A percentile compares a stretch with the other conserved stretches of the same genome.
Evolutionary conservation across 2,329 filamentous ascomycete genomes (phyloP).

Genomic region (Colletotrichum cordylinicola): DNA sequence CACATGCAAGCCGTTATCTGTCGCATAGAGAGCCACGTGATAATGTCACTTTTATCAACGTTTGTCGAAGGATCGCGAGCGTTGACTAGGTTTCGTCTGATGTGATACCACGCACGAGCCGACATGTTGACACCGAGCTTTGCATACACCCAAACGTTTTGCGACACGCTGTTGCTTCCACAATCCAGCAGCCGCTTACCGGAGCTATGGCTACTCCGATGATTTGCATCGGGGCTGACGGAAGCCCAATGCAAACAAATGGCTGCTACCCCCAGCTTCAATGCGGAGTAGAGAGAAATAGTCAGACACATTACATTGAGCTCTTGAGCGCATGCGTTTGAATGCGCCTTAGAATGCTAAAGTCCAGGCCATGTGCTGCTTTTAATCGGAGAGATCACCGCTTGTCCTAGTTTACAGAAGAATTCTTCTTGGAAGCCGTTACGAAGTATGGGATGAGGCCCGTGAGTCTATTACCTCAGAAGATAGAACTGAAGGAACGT

Average conservation of each 20-base stretch:
- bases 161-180: neutral
- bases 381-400: neutral
- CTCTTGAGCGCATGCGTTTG: neutral
- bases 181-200: neutral
- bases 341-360: neutral
- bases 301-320: neutral
- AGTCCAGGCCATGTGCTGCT: neutral
- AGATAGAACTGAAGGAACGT: neutral
- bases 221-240: neutral
- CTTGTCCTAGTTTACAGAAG: neutral
- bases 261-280: neutral
- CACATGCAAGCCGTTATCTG: neutral
- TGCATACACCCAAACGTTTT: neutral
- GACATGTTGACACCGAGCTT: neutral
- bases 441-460: neutral
- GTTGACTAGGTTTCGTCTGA: neutral
- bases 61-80: neutral
- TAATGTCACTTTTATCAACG: neutral
- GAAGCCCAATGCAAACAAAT: neutral
- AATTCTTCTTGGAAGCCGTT: neutral
- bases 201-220: neutral
- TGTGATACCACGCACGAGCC: neutral
- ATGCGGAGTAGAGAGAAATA: neutral
- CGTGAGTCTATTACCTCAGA: neutral
- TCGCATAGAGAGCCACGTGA: neutral